Evolutionary conservation across 352 stramenopile species (phyloP).

Genomic region (Phytophthora sp.): DNA sequence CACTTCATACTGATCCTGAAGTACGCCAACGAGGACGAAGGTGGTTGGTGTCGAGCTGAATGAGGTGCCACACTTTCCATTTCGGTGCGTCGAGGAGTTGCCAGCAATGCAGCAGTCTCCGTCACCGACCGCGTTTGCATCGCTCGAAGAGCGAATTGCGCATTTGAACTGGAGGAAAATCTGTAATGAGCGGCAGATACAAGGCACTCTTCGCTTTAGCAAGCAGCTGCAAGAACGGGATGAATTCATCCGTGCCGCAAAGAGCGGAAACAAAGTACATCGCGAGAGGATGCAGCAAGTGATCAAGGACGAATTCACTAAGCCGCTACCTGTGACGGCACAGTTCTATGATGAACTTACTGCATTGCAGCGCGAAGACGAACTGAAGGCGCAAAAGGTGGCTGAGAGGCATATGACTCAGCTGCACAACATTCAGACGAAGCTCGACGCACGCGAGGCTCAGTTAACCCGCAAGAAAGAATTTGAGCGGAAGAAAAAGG

Average conservation of each 20-base stretch:
- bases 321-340: conserved; percentile 56
- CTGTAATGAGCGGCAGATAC: conserved; percentile 76
- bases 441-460: conserved; percentile 53
- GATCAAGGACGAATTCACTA: conserved; percentile 60
- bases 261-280: conserved; percentile 42
- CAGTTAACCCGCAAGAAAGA: conserved; percentile 53
- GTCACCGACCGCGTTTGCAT: conserved; percentile 46
- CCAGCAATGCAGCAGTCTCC: conserved; percentile 21
- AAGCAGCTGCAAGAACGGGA: conserved; percentile 73
- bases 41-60: background rate
- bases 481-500: conserved; percentile 73
- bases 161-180: conserved; percentile 77
- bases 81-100: background rate
- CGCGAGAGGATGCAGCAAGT: conserved; percentile 58
- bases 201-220: conserved; percentile 56
- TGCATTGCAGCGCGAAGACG: conserved; percentile 32
- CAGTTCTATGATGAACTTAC: conserved; percentile 41
- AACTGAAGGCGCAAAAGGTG: conserved; percentile 32
- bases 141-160: conserved; percentile 68
- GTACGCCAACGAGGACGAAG: conserved; percentile 21
- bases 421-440: conserved; percentile 57
- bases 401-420: conserved; percentile 51
- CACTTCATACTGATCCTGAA: background rate
- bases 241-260: conserved; percentile 59
- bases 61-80: background rate